Base-by-base conservation (phyloP, 2,329 filamentous ascomycete species). In the Bipolaris sorokiniana region DNA sequence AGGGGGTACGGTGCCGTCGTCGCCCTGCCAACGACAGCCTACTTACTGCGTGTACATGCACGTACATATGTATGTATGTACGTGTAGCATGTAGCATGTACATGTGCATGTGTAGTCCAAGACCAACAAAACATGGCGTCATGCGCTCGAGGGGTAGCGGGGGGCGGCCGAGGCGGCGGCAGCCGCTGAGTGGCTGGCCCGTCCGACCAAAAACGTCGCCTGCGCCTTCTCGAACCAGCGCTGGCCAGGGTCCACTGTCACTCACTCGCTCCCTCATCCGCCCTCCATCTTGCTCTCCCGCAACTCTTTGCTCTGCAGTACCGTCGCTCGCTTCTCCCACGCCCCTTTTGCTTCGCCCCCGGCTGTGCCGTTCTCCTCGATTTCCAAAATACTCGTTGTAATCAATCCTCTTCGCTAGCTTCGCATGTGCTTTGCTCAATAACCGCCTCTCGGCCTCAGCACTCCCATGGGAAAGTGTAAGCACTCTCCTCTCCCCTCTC, bases 401-500 rank as follows among this genome's bases (percentile, higher is more conserved):
- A 56, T 42, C 40, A 23, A 16, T 7, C 9, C 41, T 36, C 23
- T n/a, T 56, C 7, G 40, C 56, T 51, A 55, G 48, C 65, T 59
- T 63, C 73, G 70, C 52, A 76, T 76, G 74, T 62, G 42, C 58
- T 47, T 54, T 42, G 28, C 37, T 59, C 52, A 33, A 58, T 63
- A 68, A 57, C 52, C 45, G 59, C 58, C 46, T 7, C 18, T 50
- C 53, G 58, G 59, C 60, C 62, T 59, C 49, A 58, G 62, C 64
- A 59, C 59, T 69, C 59, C 63, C 61, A 78, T 78, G 76, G 76
- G 76, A 73, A 78, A 77, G 73, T 78, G 76, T 78, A 75, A 57
- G 75, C 68, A 63, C 51, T 51, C 60, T 51, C 50, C 63, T 16
- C 16, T 56, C 57, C 48, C 51, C 55, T 33, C 10, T 31, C 10